Conservation (phyloP, 1,284 basidiomycete genomes). For the Trametes sp. region DNA sequence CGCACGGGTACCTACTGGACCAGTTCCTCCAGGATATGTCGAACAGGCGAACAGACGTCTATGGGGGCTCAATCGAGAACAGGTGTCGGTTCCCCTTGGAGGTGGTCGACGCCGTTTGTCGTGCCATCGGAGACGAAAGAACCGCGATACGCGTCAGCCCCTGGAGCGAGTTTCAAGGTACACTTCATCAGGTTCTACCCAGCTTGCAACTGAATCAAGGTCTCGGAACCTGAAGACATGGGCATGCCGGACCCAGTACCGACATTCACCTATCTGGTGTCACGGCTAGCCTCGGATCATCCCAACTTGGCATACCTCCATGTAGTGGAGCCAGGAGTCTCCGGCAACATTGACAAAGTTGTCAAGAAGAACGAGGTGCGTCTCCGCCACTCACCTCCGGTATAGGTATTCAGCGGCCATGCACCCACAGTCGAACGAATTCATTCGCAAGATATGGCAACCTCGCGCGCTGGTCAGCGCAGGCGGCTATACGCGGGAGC, state of each 20-base stretch:
- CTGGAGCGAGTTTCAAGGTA: slow-evolving; percentile 51
- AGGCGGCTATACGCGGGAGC: slow-evolving; percentile 43
- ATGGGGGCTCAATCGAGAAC: slow-evolving; percentile 65
- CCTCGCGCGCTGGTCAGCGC: slow-evolving; percentile 42
- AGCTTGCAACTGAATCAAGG: slow-evolving; percentile 29
- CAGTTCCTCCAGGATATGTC: slow-evolving; percentile 52
- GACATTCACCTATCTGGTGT: slow-evolving; percentile 49
- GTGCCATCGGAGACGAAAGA: slow-evolving; percentile 48
- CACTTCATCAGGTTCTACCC: slow-evolving; percentile 34
- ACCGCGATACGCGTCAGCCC: slow-evolving; percentile 63
- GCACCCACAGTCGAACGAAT: slow-evolving; percentile 37
- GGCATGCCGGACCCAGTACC: slow-evolving; percentile 56
- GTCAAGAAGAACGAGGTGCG: neutral
- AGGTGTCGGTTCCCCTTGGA: slow-evolving; percentile 57
- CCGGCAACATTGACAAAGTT: slow-evolving; percentile 20
- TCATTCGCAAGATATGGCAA: slow-evolving; percentile 42
- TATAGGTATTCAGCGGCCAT: neutral
- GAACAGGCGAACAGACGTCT: slow-evolving; percentile 66
- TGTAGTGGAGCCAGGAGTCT: slow-evolving; percentile 49
- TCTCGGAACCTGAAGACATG: slow-evolving; percentile 46
- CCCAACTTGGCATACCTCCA: slow-evolving; percentile 66
- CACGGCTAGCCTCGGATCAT: slow-evolving; percentile 45
- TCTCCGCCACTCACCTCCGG: neutral
- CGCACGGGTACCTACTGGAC: slow-evolving; percentile 51
- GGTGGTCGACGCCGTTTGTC: slow-evolving; percentile 57